These are phyloP conservation scores for Globisporangium cystogenes DNA, from an alignment of 352 stramenopile genomes.

Conservation along the genomic window DNA sequence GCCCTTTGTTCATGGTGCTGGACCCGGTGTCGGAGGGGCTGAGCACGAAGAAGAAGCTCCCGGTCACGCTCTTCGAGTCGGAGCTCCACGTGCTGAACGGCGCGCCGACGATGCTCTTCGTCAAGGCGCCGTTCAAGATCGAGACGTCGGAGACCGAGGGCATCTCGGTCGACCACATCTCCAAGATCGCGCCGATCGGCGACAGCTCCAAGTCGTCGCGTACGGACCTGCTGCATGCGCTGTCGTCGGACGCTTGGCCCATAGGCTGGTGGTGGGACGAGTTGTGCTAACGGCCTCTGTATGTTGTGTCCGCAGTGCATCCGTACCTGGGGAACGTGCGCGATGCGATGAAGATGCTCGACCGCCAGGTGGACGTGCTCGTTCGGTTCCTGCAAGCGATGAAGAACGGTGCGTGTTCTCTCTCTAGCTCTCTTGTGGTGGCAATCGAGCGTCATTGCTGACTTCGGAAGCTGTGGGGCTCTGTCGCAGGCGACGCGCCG, in stretches of 20 bases:
- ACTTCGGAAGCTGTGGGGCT: not conserved
- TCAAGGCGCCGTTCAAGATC: conserved; percentile 84
- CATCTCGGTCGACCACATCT: conserved; percentile 87
- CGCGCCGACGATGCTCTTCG: conserved; percentile 86
- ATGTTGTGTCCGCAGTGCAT: conserved; percentile 47
- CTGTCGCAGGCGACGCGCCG: conserved; percentile 38
- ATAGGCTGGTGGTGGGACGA: not conserved
- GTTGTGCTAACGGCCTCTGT: conserved; percentile 1
- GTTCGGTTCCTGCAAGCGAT: conserved; percentile 68
- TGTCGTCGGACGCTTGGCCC: conserved; percentile 7
- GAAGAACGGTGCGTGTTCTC: conserved; percentile 38
- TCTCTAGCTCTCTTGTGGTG: not conserved
- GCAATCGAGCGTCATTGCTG: not conserved
- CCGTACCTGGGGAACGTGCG: conserved; percentile 73
- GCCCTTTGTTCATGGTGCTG: conserved; percentile 74
- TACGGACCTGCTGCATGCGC: conserved; percentile 16
- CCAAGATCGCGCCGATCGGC: conserved; percentile 73
- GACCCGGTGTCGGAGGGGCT: conserved; percentile 53
- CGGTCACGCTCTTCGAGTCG: conserved; percentile 80
- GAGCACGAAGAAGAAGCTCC: conserved; percentile 86
- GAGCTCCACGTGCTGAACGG: conserved; percentile 84
- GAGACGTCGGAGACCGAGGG: conserved; percentile 84
- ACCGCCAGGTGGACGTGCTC: conserved; percentile 74
- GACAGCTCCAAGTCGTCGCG: conserved; percentile 66
- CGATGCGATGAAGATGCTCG: conserved; percentile 83